A percentile compares a stretch with the other conserved stretches of the same genome.
Evolutionary conservation across 441 rosid species (phyloP).

Genomic region (Lepidium campestre): DNA sequence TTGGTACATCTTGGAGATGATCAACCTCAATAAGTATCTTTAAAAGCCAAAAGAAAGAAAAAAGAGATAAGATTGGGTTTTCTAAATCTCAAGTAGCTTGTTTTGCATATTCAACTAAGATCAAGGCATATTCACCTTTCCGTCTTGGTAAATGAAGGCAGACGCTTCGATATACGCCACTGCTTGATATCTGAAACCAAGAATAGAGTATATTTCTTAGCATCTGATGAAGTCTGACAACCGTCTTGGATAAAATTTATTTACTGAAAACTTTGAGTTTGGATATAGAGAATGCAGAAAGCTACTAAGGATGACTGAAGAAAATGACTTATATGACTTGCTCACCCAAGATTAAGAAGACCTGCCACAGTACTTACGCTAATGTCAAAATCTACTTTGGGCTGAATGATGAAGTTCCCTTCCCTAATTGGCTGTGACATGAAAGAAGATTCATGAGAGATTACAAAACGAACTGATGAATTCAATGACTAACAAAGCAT

Average conservation of each 20-base stretch:
- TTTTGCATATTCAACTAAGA: background rate
- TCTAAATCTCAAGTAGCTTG: background rate
- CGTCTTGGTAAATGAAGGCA: constrained; percentile 93
- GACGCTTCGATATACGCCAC: constrained; percentile 97
- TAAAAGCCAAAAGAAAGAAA: background rate
- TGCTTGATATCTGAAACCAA: constrained; percentile 79
- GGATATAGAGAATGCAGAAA: background rate
- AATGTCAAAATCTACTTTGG: constrained; percentile 98
- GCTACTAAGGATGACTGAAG: background rate
- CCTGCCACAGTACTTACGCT: constrained; percentile 97
- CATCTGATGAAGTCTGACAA: background rate
- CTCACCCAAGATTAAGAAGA: constrained; percentile 98
- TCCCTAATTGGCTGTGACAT: constrained; percentile 86
- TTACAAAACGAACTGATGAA: background rate
- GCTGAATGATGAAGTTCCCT: constrained; percentile 99
- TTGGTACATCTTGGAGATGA: constrained; percentile 77
- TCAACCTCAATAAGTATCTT: constrained; percentile 95
- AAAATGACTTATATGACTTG: constrained; percentile 6
- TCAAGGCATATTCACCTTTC: constrained; percentile 50
- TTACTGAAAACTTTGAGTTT: background rate
- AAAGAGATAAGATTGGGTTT: background rate
- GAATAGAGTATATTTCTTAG: background rate
- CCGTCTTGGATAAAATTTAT: background rate
- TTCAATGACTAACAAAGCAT: background rate
- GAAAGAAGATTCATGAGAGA: constrained; percentile 1